phyloP scores from a whole-genome alignment of 306 rosid species.

The Prunus mira region DNA sequence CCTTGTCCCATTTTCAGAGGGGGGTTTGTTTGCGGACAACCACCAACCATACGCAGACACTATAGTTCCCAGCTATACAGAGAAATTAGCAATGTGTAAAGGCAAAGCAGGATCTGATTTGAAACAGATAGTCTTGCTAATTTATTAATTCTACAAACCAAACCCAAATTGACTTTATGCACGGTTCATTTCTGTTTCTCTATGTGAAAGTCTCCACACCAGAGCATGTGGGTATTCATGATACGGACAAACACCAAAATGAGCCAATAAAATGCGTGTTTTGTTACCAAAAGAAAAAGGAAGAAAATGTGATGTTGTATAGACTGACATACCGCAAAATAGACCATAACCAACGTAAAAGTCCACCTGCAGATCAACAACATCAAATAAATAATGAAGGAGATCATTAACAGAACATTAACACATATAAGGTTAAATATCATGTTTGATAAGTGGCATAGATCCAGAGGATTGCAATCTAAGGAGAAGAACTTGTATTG shows the following conservation, averaged over 20 bases:
- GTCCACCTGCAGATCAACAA: slow-evolving; percentile 70
- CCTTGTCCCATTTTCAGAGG: slow-evolving; percentile 29
- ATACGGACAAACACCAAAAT: background rate
- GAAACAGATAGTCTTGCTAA: background rate
- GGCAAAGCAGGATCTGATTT: slow-evolving; percentile 13
- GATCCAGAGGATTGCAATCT: background rate
- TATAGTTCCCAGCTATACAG: slow-evolving; percentile 52
- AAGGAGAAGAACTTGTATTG: background rate
- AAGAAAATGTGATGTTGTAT: background rate
- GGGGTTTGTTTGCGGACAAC: slow-evolving; percentile 33
- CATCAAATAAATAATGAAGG: background rate
- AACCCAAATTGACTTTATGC: background rate
- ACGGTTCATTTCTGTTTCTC: background rate
- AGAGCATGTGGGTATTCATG: background rate
- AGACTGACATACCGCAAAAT: slow-evolving; percentile 60
- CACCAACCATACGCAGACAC: slow-evolving; percentile 77
- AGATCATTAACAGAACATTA: slow-evolving; percentile 6
- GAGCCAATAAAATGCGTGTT: background rate
- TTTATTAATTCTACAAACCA: background rate
- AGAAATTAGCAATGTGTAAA: slow-evolving; percentile 5
- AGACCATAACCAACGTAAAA: slow-evolving; percentile 61
- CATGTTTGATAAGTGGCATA: background rate
- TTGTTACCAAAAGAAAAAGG: background rate
- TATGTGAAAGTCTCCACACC: background rate
- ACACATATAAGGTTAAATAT: background rate